These are phyloP conservation scores for Marasmius sp. DNA, from an alignment of 1,284 basidiomycete species.

Conservation along the genomic window DNA sequence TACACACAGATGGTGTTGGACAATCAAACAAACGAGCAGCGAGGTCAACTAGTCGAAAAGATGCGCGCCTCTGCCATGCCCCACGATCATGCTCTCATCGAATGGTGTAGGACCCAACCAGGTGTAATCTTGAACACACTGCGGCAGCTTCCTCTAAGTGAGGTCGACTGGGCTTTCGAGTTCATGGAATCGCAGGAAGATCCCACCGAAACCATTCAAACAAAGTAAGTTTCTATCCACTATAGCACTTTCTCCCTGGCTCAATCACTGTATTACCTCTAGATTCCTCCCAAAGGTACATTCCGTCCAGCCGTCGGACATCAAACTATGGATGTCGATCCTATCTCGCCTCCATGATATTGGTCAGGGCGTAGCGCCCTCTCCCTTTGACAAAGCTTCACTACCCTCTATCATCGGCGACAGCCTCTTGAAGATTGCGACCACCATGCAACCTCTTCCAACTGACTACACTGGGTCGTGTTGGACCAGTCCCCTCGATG, in stretches of 20 bases:
- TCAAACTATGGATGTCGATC: conserved; percentile 1
- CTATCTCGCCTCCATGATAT: neutral
- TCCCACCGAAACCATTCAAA: neutral
- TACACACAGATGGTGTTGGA: neutral
- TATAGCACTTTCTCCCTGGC: neutral
- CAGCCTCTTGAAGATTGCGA: neutral
- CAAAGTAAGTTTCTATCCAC: neutral
- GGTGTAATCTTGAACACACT: neutral
- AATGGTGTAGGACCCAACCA: neutral
- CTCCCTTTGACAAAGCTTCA: neutral
- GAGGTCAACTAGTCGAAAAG: neutral
- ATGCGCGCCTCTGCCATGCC: neutral
- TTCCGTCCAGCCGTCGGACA: conserved; percentile 12
- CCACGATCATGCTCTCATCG: neutral
- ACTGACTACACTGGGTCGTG: neutral
- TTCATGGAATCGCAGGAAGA: neutral
- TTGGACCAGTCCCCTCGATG: neutral
- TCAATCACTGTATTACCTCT: neutral
- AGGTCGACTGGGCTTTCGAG: neutral
- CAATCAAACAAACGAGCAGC: neutral
- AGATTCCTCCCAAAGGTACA: conserved; percentile 14
- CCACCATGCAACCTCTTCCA: neutral
- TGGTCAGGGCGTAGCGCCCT: neutral
- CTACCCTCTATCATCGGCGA: neutral
- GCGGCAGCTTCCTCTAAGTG: neutral